Evolutionary conservation across 176 grass and related monocot species (phyloP).

Genomic region (Typha latifolia): DNA sequence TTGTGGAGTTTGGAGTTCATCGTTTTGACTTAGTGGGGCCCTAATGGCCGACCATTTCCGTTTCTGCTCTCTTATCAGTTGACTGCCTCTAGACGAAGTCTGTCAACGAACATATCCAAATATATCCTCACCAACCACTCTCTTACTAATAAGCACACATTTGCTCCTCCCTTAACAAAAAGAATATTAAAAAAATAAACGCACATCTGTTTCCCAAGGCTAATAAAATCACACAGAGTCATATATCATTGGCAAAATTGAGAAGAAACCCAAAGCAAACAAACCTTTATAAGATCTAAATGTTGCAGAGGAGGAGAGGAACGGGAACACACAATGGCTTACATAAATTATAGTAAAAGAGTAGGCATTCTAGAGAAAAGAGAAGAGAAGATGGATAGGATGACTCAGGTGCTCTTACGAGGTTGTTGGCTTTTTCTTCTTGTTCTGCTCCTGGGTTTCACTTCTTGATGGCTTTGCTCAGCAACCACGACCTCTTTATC

Average conservation of each 20-base stretch:
- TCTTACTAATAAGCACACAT: too few relatives aligned
- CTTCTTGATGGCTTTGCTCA: not conserved
- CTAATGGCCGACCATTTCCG: not conserved
- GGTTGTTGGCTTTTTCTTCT: constrained; percentile 18
- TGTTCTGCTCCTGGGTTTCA: constrained; percentile 15
- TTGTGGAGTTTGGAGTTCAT: too few relatives aligned
- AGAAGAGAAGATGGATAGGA: not conserved
- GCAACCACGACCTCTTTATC: not conserved
- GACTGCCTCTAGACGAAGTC: not conserved
- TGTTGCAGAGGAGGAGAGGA: too few relatives aligned
- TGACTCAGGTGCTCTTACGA: constrained; percentile 14
- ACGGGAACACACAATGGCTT: not conserved
- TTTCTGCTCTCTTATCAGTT: not conserved
- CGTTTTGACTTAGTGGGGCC: not conserved
- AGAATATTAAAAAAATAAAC: too few relatives aligned
- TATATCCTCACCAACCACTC: not conserved
- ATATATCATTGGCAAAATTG: too few relatives aligned
- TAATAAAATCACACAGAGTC: too few relatives aligned
- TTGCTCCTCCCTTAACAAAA: too few relatives aligned
- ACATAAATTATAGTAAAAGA: not conserved
- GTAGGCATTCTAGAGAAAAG: not conserved
- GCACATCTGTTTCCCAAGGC: too few relatives aligned
- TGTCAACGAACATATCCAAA: not conserved
- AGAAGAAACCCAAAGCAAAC: too few relatives aligned
- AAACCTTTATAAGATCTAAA: too few relatives aligned